These are phyloP conservation scores for Pseudisothecium myosuroides DNA, from an alignment of 225 moss, liverwort and hornwort genomes.

Conservation along the genomic window DNA sequence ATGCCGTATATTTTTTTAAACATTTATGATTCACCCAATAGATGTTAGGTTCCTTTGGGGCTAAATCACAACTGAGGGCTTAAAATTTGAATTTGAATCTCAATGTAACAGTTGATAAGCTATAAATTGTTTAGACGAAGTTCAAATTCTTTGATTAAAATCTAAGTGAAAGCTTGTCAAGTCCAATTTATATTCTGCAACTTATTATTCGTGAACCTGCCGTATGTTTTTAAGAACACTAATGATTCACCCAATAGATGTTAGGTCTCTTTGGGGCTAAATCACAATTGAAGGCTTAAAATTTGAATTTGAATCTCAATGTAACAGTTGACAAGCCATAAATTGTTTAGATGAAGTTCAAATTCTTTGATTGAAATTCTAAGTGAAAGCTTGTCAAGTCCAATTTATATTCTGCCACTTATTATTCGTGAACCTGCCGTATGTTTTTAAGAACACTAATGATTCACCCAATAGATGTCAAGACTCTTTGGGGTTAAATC, in stretches of 20 bases:
- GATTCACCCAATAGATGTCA: fast-evolving
- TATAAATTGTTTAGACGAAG: too few relatives aligned
- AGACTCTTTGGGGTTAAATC: fast-evolving
- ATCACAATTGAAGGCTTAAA: neutral
- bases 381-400: too few relatives aligned
- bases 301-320: neutral
- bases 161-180: neutral
- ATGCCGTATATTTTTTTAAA: fast-evolving
- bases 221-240: fast-evolving
- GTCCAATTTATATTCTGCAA: neutral
- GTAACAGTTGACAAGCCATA: neutral
- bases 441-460: neutral
- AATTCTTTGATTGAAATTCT: too few relatives aligned
- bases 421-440: neutral
- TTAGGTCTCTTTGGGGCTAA: fast-evolving
- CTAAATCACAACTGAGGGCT: too few relatives aligned
- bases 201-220: neutral
- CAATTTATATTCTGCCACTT: too few relatives aligned
- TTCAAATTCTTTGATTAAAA: neutral
- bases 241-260: fast-evolving
- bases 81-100: neutral
- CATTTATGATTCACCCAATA: fast-evolving
- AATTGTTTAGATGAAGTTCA: fast-evolving
- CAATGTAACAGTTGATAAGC: fast-evolving
- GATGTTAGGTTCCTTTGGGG: fast-evolving